Evolutionary conservation across 345 rosid genomes (phyloP), one percentile per base, ranked within the genome.

Genomic region (Camelina neglecta): DNA sequence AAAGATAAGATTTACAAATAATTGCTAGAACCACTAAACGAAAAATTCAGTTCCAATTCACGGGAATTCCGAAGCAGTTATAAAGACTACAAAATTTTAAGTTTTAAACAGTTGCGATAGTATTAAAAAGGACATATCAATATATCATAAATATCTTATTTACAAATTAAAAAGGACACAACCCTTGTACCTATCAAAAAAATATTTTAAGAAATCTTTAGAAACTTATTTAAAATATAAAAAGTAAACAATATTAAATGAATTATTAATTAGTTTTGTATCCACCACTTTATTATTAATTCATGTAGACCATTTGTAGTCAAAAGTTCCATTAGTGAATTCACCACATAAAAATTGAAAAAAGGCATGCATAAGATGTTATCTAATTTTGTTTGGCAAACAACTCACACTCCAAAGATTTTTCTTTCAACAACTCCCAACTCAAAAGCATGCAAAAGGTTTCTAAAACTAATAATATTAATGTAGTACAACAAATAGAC

Each of bases 371-470:
- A 33, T 11, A 44, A 56, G 26, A 31, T 13, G 26, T 53, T 13
- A 8, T 63, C 8, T 18, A 54, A 63, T 42, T 26, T 72, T 50
- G 36, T 48, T 74, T 23, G 68, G 38, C 48, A 57, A 44, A 49
- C 72, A 65, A 65, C 65, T 47, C 21, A 16, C 11, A 57, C 58
- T 39, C 38, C 41, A 56, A 35, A 65, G 6, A 7, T 29, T 29
- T 23, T 26, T 16, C 18, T 20, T 69, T 57, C 64, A 57, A 45
- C 74, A 44, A 70, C 56, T 31, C 45, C 5, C 56, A 58, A 29
- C 45, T 44, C 53, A 55, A 68, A 67, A 26, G 65, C 29, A 44
- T 44, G 65, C 55, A 7, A 24, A 68, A 68, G 39, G 23, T 54
- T 45, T 21, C 24, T 24, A 23, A n/a, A 16, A 49, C 54, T n/a